phyloP scores from a whole-genome alignment of 495 filamentous ascomycete species.

The Halenospora varia region DNA sequence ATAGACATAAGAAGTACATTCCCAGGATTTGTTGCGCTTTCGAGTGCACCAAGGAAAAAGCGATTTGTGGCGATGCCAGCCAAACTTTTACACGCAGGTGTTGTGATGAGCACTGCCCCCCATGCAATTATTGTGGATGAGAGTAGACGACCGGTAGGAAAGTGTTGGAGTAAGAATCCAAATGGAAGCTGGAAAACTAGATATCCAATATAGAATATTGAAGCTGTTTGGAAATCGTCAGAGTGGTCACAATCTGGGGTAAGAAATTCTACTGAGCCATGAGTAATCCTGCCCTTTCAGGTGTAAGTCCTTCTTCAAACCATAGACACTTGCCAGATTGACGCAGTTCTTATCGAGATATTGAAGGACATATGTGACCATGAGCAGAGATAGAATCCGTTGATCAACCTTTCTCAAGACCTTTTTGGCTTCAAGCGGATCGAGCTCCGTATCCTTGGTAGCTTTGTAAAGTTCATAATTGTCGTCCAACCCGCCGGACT shows the following conservation, averaged over 20 bases:
- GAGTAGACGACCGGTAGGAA: slow-evolving; percentile 44
- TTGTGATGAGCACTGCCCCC: slow-evolving; percentile 19
- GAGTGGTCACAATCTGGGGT: neutral
- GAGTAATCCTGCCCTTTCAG: slow-evolving; percentile 53
- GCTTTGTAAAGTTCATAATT: slow-evolving; percentile 42
- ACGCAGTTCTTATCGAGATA: slow-evolving; percentile 59
- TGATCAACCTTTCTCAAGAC: slow-evolving; percentile 53
- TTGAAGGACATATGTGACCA: slow-evolving; percentile 51
- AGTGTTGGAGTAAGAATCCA: slow-evolving; percentile 42
- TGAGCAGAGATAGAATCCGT: slow-evolving; percentile 50
- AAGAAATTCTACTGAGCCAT: slow-evolving; percentile 33
- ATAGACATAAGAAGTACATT: slow-evolving; percentile 54
- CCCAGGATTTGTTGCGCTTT: slow-evolving; percentile 54
- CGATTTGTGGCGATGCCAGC: slow-evolving; percentile 36
- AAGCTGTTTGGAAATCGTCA: slow-evolving; percentile 1
- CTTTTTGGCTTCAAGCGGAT: slow-evolving; percentile 35
- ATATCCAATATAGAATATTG: slow-evolving; percentile 32
- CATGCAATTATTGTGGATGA: slow-evolving; percentile 18
- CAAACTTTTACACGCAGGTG: slow-evolving; percentile 29
- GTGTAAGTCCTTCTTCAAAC: slow-evolving; percentile 45
- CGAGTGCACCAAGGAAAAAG: slow-evolving; percentile 37
- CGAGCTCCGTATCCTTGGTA: slow-evolving; percentile 23
- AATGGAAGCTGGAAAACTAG: slow-evolving; percentile 45
- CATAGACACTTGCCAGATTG: slow-evolving; percentile 55
- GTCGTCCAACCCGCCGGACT: slow-evolving; percentile 28